Base-by-base conservation (phyloP, 257 asterid genomes). In the Petunia secreta region DNA sequence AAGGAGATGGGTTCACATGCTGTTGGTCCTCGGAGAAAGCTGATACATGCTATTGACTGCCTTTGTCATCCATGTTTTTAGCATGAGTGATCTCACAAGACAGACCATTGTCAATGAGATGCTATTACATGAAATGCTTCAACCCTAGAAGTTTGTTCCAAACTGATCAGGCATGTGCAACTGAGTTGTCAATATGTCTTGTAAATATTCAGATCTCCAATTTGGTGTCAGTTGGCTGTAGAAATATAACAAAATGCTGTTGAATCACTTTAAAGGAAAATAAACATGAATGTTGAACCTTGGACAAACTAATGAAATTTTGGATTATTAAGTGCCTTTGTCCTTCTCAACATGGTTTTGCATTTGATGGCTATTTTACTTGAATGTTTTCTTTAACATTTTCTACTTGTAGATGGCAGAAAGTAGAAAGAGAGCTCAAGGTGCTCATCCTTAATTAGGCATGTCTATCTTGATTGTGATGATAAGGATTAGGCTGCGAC, bases 1-100 rank as follows among this genome's bases (percentile, higher is more conserved):
- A 92, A 93, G 84, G 97, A 92, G 57, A 93, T 93, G 97, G 99
- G 99, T 36, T 85, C 90, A 4, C 85, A 80, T 58, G 97, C 97
- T 15, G 92, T 95, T 67, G 99, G 98, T 14, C 97, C 99, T 5
- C 85, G 98, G 89, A 90, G 99, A 82, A 95, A 95, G 86, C 90
- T 95, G 82, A 89, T 95, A 86, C 99, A 93, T 74, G 99, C 98
- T 75, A 91, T 95, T 38, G 94, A 92, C 63, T 92, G 99, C 89
- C 90, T 95, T 77, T 95, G 97, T 43, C 90, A 91, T 75, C 99
- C 98, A 60, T 97, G 98, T 83, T 90, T 91, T 71, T 88, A 85
- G 82, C 90, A 79, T 74, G 54, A 64, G 43, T 86, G 87, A 87
- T 34, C 58, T 63, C 50, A 46, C 36, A 16, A 46, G 75, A 78